Evolutionary conservation across 306 rosid species (phyloP).

Genomic region (Fragaria nilgerrensis): DNA sequence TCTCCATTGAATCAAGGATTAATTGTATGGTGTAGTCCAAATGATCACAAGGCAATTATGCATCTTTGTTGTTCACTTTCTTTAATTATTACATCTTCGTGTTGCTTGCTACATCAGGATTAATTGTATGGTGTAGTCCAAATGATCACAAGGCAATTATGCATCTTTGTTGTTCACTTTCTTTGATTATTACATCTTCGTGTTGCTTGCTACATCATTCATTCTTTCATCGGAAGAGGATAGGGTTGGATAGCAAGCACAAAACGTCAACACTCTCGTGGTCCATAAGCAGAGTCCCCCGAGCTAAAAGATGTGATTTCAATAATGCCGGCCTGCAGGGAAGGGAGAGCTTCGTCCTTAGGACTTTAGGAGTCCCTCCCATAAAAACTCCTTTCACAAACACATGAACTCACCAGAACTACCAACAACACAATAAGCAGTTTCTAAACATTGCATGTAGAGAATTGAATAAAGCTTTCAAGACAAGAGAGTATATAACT

Average conservation of each 20-base stretch:
- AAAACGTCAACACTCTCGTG: neutral
- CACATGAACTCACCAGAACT: neutral
- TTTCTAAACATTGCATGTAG: neutral
- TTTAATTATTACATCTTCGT: neutral
- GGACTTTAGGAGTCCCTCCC: too few species aligned
- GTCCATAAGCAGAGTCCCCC: neutral
- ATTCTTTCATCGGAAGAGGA: neutral
- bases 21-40: neutral
- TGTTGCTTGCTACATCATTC: neutral
- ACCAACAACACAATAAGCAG: neutral
- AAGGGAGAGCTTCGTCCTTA: too few species aligned
- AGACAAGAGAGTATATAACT: too few species aligned
- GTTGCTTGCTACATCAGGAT: neutral
- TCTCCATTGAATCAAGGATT: slow-evolving; percentile 13
- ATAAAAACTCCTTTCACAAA: neutral
- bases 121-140: neutral
- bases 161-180: neutral
- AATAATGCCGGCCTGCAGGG: neutral
- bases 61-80: neutral
- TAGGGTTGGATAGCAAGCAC: neutral
- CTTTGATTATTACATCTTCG: neutral
- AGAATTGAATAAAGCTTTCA: too few species aligned
- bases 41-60: neutral
- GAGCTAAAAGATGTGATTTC: neutral
- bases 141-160: neutral